Percentiles rank a stretch among this genome's conserved stretches.
Evolutionary conservation across 1,284 basidiomycete genomes (phyloP).

Genomic region (Lignosus rhinocerotis): DNA sequence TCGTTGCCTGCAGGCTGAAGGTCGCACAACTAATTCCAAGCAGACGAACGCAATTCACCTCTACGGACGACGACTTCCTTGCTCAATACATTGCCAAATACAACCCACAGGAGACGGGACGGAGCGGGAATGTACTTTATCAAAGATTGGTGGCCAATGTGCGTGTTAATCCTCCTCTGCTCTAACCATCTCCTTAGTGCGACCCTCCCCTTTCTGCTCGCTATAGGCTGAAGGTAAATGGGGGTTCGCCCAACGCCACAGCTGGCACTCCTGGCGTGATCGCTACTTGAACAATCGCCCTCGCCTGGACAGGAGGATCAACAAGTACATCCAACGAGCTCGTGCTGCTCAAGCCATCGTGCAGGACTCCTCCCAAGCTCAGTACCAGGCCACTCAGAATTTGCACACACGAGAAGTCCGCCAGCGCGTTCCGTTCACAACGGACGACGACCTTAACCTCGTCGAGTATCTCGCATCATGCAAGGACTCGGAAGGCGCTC

Average conservation of each 20-base stretch:
- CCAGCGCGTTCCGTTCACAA: constrained; percentile 60
- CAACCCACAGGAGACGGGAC: constrained; percentile 14
- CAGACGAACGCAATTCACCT: constrained; percentile 11
- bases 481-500: constrained; percentile 66
- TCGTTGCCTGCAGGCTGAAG: not conserved
- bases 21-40: not conserved
- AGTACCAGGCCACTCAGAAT: not conserved
- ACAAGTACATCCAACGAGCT: constrained; percentile 32
- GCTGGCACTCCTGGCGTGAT: constrained; percentile 78
- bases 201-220: not conserved
- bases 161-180: not conserved
- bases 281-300: constrained; percentile 28
- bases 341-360: not conserved
- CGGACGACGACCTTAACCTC: constrained; percentile 65
- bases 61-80: constrained; percentile 17
- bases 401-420: not conserved
- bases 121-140: constrained; percentile 25
- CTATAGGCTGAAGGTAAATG: constrained; percentile 46
- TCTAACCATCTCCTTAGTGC: not conserved
- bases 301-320: constrained; percentile 37
- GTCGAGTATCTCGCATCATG: constrained; percentile 64
- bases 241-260: constrained; percentile 46
- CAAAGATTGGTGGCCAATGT: constrained; percentile 24
- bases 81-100: constrained; percentile 29
- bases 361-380: not conserved